A percentile compares a stretch with the other conserved stretches of the same genome.
Conservation (phyloP, 768 basidiomycete species). For the Dioszegia aurantiaca region DNA sequence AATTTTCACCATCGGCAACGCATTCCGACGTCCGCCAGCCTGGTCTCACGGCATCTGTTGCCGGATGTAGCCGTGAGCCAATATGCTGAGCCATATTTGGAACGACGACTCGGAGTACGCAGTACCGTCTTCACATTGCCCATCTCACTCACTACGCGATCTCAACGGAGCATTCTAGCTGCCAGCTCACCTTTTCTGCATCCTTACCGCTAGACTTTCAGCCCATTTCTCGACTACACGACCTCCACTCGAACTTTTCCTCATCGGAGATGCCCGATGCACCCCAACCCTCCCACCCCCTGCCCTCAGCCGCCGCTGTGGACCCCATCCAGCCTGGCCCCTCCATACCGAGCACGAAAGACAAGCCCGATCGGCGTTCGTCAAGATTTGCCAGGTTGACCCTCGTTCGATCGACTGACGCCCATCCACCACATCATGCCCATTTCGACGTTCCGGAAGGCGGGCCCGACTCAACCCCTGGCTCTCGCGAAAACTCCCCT, state of each 20-base stretch:
- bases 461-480: neutral
- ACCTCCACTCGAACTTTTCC: neutral
- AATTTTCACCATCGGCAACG: too few relatives aligned
- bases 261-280: constrained; percentile 12
- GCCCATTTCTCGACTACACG: too few relatives aligned
- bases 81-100: too few relatives aligned
- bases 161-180: too few relatives aligned
- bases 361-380: neutral
- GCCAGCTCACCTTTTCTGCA: neutral
- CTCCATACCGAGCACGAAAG: too few relatives aligned
- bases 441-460: constrained; percentile 31
- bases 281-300: constrained; percentile 9
- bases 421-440: constrained; percentile 29
- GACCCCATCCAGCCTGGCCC: constrained; percentile 7
- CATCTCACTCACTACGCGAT: too few relatives aligned
- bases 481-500: neutral
- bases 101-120: too few relatives aligned
- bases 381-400: constrained; percentile 5
- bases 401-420: constrained; percentile 11
- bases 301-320: constrained; percentile 6
- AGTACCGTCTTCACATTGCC: too few relatives aligned
- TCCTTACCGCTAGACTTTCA: too few relatives aligned
- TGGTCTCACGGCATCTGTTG: too few relatives aligned
- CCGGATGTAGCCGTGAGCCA: too few relatives aligned
- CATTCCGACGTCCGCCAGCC: too few relatives aligned